Evolutionary conservation across 2,329 filamentous ascomycete species (phyloP).

Genomic region (Penicillium sp.): DNA sequence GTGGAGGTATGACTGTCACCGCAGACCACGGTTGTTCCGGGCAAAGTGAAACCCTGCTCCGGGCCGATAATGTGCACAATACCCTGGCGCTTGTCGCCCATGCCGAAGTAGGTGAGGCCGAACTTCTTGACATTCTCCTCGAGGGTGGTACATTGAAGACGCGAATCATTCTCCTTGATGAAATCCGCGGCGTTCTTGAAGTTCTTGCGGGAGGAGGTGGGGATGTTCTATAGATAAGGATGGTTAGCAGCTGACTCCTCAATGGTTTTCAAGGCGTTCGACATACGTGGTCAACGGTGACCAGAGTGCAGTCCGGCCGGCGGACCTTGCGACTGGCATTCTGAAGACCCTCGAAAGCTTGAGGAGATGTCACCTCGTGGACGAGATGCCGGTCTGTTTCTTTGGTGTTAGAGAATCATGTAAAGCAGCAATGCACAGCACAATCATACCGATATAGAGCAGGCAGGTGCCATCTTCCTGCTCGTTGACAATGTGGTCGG

Average conservation of each 20-base stretch:
- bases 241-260: conserved; percentile 5
- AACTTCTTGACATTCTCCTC: conserved; percentile 98
- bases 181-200: conserved; percentile 93
- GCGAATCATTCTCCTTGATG: conserved; percentile 89
- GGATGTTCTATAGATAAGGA: conserved; percentile 66
- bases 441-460: conserved; percentile 75
- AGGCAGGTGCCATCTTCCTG: conserved; percentile 88
- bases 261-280: background rate
- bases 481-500: conserved; percentile 91
- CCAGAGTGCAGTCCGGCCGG: conserved; percentile 92
- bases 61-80: conserved; percentile 98
- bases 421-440: too few relatives aligned
- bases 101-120: conserved; percentile 92
- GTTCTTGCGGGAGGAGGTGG: conserved; percentile 81
- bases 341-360: conserved; percentile 93
- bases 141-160: conserved; percentile 88
- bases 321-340: conserved; percentile 84
- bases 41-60: conserved; percentile 96
- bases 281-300: conserved; percentile 91
- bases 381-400: conserved; percentile 82
- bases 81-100: conserved; percentile 92
- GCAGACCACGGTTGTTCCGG: conserved; percentile 93
- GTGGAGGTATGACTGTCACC: conserved; percentile 98
- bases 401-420: background rate
- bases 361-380: conserved; percentile 96